A percentile compares a stretch with the other conserved stretches of the same genome.
Evolutionary conservation across 345 rosid genomes (phyloP).

Genomic region (Mangifera indica): DNA sequence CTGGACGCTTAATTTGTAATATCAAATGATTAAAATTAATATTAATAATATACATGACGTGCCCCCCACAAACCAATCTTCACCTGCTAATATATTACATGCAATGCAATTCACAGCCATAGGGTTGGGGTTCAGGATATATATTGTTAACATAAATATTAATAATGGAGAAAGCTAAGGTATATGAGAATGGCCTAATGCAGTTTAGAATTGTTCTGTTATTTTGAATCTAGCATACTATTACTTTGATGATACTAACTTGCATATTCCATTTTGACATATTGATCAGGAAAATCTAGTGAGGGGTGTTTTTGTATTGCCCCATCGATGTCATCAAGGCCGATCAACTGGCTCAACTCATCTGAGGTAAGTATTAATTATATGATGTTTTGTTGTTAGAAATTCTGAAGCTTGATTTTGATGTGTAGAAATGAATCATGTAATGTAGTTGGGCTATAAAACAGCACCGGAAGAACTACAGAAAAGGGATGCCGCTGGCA

Average conservation of each 20-base stretch:
- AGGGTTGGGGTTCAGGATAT: too few species aligned
- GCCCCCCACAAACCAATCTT: constrained; percentile 2
- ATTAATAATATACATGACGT: constrained; percentile 7
- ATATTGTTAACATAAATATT: too few species aligned
- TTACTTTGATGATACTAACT: neutral
- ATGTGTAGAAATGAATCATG: neutral
- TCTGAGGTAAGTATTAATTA: constrained; percentile 29
- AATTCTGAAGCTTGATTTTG: neutral
- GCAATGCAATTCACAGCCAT: neutral
- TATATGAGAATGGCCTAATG: too few species aligned
- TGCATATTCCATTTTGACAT: neutral
- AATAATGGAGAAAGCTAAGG: too few species aligned
- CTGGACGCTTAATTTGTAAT: too few species aligned
- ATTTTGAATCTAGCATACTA: too few species aligned
- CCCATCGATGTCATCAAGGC: constrained; percentile 41
- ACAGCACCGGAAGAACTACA: constrained; percentile 15
- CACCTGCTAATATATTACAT: neutral
- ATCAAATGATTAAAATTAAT: too few species aligned
- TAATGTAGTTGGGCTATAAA: neutral
- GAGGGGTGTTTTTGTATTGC: constrained; percentile 21
- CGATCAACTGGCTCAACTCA: constrained; percentile 38
- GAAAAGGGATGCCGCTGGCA: neutral
- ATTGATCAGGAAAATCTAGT: constrained; percentile 9
- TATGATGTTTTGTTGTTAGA: neutral
- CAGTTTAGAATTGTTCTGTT: too few species aligned